Conservation (phyloP, 164 flowering plant genomes). For the Akebia trifoliata region DNA sequence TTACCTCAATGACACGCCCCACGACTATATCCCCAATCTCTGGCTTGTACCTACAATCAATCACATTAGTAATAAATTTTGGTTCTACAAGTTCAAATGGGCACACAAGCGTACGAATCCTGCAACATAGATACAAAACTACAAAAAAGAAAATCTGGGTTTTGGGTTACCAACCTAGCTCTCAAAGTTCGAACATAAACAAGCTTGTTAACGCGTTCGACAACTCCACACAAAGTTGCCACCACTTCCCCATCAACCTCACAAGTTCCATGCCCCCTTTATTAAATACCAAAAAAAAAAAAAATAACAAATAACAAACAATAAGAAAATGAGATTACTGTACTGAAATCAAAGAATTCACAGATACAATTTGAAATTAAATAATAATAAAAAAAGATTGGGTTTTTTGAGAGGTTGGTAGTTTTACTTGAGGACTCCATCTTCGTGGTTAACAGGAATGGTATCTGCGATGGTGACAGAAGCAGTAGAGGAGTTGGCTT, state of each 20-base stretch:
- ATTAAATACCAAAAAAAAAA: conserved; percentile 9
- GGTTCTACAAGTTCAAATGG: no score
- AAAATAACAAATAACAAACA: neutral
- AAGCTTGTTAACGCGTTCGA: conserved; percentile 89
- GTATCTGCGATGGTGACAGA: conserved; percentile 79
- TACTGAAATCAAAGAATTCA: neutral
- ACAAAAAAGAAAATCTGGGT: neutral
- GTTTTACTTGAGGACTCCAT: conserved; percentile 75
- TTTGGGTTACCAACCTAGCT: conserved; percentile 44
- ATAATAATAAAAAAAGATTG: neutral
- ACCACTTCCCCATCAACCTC: conserved; percentile 74
- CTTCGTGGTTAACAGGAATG: conserved; percentile 76
- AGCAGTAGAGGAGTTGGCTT: conserved; percentile 36
- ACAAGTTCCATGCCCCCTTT: conserved; percentile 93
- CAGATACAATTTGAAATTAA: no score
- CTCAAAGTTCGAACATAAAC: conserved; percentile 74
- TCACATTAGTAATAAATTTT: no score
- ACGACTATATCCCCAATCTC: conserved; percentile 90
- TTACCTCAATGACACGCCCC: conserved; percentile 91
- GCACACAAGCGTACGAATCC: neutral
- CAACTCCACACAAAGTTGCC: conserved; percentile 87
- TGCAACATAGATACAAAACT: neutral
- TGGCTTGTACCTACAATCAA: conserved; percentile 75
- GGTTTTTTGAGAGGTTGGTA: neutral
- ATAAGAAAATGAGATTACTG: neutral